These are phyloP conservation scores for Mariannaea elegans DNA, from an alignment of 2,329 filamentous ascomycete species.

Conservation along the genomic window DNA sequence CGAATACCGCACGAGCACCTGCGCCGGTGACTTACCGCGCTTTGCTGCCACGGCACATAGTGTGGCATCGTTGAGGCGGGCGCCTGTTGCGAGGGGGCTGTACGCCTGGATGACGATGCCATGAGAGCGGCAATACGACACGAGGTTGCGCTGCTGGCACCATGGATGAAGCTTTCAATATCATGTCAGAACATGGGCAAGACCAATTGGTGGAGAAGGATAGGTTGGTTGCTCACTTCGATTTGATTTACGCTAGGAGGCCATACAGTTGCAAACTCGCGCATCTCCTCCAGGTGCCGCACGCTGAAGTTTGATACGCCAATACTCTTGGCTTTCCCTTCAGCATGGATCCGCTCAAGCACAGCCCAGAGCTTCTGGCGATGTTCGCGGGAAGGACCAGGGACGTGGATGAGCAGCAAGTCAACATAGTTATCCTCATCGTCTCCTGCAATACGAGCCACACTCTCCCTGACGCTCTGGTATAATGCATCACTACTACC, in stretches of 20 bases:
- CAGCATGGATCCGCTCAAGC: constrained; percentile 67
- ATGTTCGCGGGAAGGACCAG: constrained; percentile 61
- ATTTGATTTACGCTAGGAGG: constrained; percentile 80
- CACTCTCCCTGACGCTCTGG: constrained; percentile 65
- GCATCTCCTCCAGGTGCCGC: constrained; percentile 74
- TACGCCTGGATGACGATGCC: constrained; percentile 66
- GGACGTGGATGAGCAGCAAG: constrained; percentile 75
- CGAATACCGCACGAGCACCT: constrained; percentile 74
- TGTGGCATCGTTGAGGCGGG: constrained; percentile 59
- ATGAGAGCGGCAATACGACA: constrained; percentile 75
- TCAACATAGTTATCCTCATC: constrained; percentile 71
- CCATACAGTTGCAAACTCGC: constrained; percentile 69
- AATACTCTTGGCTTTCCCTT: constrained; percentile 70
- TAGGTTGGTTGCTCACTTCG: constrained; percentile 59
- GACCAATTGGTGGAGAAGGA: too few relatives aligned
- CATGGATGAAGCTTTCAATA: constrained; percentile 73
- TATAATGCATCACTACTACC: constrained; percentile 66
- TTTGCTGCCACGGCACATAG: constrained; percentile 65
- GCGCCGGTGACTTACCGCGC: constrained; percentile 67
- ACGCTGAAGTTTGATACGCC: constrained; percentile 79
- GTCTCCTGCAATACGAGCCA: constrained; percentile 65
- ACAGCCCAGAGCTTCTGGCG: constrained; percentile 72
- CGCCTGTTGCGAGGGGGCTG: constrained; percentile 48
- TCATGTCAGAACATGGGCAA: not conserved
- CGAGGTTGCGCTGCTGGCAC: constrained; percentile 62